Conservation (phyloP, 352 stramenopile genomes). For the Pythium periplocum region DNA sequence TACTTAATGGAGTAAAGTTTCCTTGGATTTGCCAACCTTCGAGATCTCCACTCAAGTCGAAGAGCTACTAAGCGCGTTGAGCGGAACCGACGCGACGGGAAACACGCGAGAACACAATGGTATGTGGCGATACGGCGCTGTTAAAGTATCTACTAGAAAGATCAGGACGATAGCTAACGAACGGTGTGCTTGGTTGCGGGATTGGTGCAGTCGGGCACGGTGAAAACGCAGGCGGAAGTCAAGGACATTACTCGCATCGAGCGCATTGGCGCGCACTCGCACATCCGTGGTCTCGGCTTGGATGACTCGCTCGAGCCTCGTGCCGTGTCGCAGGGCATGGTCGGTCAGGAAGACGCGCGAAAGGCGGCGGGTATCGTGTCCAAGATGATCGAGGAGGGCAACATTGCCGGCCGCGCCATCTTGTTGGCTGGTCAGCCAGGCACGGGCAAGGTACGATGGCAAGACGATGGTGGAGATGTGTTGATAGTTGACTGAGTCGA, state of each 20-base stretch:
- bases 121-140: too few species aligned
- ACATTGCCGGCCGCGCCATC: slow-evolving; percentile 96
- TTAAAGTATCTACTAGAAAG: neutral
- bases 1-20: slow-evolving; percentile 21
- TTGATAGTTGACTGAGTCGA: neutral
- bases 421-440: slow-evolving; percentile 95
- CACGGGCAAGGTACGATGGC: slow-evolving; percentile 82
- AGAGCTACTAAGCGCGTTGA: slow-evolving; percentile 5
- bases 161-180: neutral
- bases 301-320: slow-evolving; percentile 96
- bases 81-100: too few species aligned
- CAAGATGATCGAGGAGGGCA: slow-evolving; percentile 98
- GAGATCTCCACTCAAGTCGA: slow-evolving; percentile 4
- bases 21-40: slow-evolving; percentile 22
- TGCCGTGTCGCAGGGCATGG: slow-evolving; percentile 94
- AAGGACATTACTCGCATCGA: slow-evolving; percentile 98
- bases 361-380: slow-evolving; percentile 94
- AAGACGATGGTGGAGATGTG: neutral
- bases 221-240: slow-evolving; percentile 88
- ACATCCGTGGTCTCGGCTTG: slow-evolving; percentile 97
- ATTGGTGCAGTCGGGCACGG: slow-evolving; percentile 33
- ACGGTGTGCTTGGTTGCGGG: neutral
- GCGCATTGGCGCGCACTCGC: slow-evolving; percentile 98
- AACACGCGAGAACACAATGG: too few species aligned
- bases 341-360: slow-evolving; percentile 92